Evolutionary conservation across 2,329 filamentous ascomycete genomes (phyloP), one percentile per base, ranked within the genome.

Genomic region (Exophiala oligosperma): DNA sequence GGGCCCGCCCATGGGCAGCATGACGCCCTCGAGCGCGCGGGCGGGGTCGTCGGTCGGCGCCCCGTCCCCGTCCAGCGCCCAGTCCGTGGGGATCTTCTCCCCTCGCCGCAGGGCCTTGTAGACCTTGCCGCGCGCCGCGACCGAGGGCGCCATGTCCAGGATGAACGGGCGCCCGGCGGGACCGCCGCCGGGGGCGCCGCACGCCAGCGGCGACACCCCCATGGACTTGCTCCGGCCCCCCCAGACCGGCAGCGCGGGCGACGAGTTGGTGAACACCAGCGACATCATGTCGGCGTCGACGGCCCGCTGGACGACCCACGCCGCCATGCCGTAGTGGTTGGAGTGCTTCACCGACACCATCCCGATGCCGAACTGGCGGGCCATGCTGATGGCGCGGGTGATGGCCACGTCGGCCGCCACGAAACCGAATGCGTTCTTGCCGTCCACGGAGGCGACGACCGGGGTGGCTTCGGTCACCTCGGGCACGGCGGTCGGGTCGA

Each of bases 1-100:
- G 0, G 90, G 89, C 0, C 91, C 90, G 2, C 90, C 90, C 88
- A 94, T 92, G 0, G 90, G 90, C 21, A 93, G 74, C 90, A 94
- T 93, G 2, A 92, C 88, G 1, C 90, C 90, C 35, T 84, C 83
- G 8, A 94, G 74, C 0, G 90, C 91, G 21, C 79, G 80, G 1
- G 79, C 82, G 0, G 91, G 89, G 65, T 94, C 89, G 56, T 88
- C 83, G 0, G 89, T 91, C n/a, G 74, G 79, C 11, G 77, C 76
- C 0, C 90, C 90, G 14, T 92, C 82, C 0, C 76, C 79, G 71
- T 93, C 89, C 5, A 93, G 76, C 1, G 89, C 90, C 90, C 90
- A 94, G 66, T 87, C 75, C 2, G 61, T 60, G 0, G 76, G 76
- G 21, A 78, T 77, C 32, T 70, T 71, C 67, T 78, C 74, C 1